Evolutionary conservation across 2,329 filamentous ascomycete genomes (phyloP).

Genomic region (Orbilia javanica): DNA sequence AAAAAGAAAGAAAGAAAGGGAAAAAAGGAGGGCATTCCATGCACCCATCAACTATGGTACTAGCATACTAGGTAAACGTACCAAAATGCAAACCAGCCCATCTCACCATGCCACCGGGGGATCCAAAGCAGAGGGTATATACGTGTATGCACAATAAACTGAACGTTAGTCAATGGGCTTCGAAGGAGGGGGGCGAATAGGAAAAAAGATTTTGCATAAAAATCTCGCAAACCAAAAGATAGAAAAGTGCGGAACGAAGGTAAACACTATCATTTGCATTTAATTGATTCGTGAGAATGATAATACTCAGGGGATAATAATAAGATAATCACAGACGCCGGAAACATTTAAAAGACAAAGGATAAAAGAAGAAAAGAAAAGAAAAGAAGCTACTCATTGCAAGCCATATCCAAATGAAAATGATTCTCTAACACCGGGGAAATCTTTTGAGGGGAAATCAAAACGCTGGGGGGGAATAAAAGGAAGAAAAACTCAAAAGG

Average conservation of each 20-base stretch:
- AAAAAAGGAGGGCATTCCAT: not conserved
- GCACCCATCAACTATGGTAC: not conserved
- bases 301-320: not conserved
- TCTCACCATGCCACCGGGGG: conserved; percentile 2
- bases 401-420: conserved; percentile 9
- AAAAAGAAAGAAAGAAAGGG: not conserved
- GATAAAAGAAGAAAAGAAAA: not conserved
- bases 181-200: not conserved
- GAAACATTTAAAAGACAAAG: conserved; percentile 4
- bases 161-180: not conserved
- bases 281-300: conserved; percentile 14
- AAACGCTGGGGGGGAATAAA: conserved; percentile 1
- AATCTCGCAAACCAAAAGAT: not conserved
- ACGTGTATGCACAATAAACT: not conserved
- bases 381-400: not conserved
- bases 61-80: too few relatives aligned
- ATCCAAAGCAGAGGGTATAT: conserved; percentile 1
- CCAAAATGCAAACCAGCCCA: too few relatives aligned
- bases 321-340: not conserved
- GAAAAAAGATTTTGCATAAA: not conserved
- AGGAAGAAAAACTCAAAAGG: not conserved
- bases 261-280: conserved; percentile 22
- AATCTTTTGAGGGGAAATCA: conserved; percentile 23
- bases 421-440: conserved; percentile 35
- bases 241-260: not conserved